Base-by-base conservation (phyloP, 2,329 filamentous ascomycete genomes). In the Colletotrichum australisinense region DNA sequence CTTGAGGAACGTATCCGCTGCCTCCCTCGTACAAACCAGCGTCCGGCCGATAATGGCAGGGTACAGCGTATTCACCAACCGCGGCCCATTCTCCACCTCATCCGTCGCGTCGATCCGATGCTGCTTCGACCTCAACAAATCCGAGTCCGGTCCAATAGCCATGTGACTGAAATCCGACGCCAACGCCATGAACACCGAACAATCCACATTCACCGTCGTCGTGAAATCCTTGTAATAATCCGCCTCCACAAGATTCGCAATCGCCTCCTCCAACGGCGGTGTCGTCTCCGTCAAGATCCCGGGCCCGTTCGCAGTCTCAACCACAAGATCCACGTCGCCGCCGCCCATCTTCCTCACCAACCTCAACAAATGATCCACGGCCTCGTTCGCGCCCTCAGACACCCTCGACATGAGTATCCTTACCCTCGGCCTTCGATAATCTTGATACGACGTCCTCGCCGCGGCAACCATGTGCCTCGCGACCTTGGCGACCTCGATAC, bases 131-230 rank as follows among this genome's bases (percentile, higher is more conserved):
- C 78, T 77, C 67, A 81, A 76, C 0, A 75, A 59, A 12, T 55
- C 62, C 14, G 64, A 66, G 2, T 59, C 72, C 1, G 80, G 78
- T 22, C 79, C 74, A 6, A 84, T 81, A 3, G 74, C 67, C 9
- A 77, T 70, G 52, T 85, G 83, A 1, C 83, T 85, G 14, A 84
- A 78, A 63, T 85, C 84, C 1, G 83, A 84, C 42, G 83, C 79
- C 32, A 85, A 78, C 55, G 83, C 81, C 53, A 85, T 81, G 16
- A 85, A 80, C 53, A 84, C 79, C 6, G 83, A 84, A 67, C 84
- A 83, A 56, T 85, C 84, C 65, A 85, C 77, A 71, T 85, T 85
- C 24, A 85, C 69, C 5, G 81, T 83, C 0, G 75, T 22, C 5
- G 83, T 83, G 22, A 85, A 81, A 9, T 77, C 76, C 19, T 76